Evolutionary conservation across 108 stramenopile genomes (phyloP), one percentile per base, ranked within the genome.

Genomic region (Stephanodiscus triporus): DNA sequence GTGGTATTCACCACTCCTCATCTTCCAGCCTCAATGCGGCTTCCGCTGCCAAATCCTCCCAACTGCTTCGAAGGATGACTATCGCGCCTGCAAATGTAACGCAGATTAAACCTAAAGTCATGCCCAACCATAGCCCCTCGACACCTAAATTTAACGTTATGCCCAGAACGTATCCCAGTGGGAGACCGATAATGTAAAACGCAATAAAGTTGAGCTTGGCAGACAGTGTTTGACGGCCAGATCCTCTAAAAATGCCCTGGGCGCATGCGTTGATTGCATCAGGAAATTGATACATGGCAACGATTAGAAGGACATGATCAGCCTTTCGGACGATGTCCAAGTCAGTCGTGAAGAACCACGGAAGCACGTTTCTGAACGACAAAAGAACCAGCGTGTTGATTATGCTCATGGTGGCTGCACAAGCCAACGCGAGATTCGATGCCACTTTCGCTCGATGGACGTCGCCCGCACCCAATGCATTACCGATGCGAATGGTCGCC

Each of bases 391-490:
- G 26, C 8, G 74, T 69, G 22, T 69, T 74, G 23, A 83, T 22
- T 17, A 73, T 9, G 16, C 77, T 50, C 19, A 78, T 54, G 0
- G 55, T 19, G 36, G 53, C 56, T 1, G 66, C 68, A 9, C 53
- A 16, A 13, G 27, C 63, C 14, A 78, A 20, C n/a, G 77, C 27
- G 9, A 76, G 58, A 32, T 62, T 51, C 1, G 82, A 61, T 20
- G 82, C 82, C 16, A 66, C 49, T 26, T 75, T 36, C n/a, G 82
- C 82, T 56, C 82, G 59, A 38, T 40, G 66, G 19, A 61, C 50
- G 53, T 83, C 77, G 8, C 82, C 82, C 14, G 82, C 82, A 24
- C 82, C 82, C n/a, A 83, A 23, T 13, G 82, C 82, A 70, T 83
- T 83, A 9, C 82, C 82, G 14, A 83, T 61, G 20, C 82, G 55